Percentiles rank a stretch among this genome's conserved stretches.
These are phyloP conservation scores for Emmonsiellopsis sp. DNA, from an alignment of 2,329 filamentous ascomycete species.

Conservation along the genomic window DNA sequence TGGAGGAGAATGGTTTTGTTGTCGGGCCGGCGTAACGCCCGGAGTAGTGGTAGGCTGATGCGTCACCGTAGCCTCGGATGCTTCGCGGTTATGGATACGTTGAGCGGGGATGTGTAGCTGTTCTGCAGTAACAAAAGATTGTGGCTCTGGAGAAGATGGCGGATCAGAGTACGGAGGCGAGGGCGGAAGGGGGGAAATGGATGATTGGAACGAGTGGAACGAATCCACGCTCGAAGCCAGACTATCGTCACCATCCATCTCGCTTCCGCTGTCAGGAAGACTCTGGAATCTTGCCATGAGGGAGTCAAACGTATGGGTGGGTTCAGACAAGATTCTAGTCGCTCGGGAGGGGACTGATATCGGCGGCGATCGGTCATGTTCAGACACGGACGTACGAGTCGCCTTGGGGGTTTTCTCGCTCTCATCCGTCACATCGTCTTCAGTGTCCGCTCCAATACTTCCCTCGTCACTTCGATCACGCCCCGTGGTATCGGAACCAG, in stretches of 20 bases:
- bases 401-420: conserved; percentile 1
- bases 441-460: conserved; percentile 3
- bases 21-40: neutral
- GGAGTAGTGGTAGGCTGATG: conserved; percentile 9
- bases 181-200: conserved; percentile 8
- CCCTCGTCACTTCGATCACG: conserved; percentile 25
- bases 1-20: neutral
- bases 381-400: neutral
- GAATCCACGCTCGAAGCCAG: conserved; percentile 32
- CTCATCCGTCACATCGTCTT: neutral
- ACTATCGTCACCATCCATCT: conserved; percentile 13
- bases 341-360: conserved; percentile 8
- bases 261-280: conserved; percentile 17
- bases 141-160: conserved; percentile 13
- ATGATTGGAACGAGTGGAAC: conserved; percentile 30
- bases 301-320: conserved; percentile 24
- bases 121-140: conserved; percentile 10
- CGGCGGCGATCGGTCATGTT: conserved; percentile 1
- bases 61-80: conserved; percentile 20
- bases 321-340: conserved; percentile 19
- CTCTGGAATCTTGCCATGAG: conserved; percentile 31
- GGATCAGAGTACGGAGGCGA: conserved; percentile 12
- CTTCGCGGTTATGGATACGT: conserved; percentile 18
- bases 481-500: neutral
- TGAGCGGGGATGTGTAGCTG: neutral